Base-by-base conservation (phyloP, 2,329 filamentous ascomycete genomes). In the Colletotrichum cereale region DNA sequence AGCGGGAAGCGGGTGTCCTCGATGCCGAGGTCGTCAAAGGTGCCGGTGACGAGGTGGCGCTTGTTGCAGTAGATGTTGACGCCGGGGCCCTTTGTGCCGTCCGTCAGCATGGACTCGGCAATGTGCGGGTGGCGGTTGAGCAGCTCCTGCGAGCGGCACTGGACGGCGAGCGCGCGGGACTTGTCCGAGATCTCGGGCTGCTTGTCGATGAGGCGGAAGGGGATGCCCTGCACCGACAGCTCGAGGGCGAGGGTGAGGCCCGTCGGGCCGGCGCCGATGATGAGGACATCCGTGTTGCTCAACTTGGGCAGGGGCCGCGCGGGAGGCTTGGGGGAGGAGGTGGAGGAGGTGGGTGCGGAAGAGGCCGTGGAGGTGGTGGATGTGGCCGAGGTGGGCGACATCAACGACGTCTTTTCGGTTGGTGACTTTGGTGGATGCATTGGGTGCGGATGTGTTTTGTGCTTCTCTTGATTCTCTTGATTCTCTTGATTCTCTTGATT, bases 111-210 rank as follows among this genome's bases (percentile, higher is more conserved):
- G 3, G 77, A 76, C 14, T 82, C 77, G 10, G 80, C 76, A 40
- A 84, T 55, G 47, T 36, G 73, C 47, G 77, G 78, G 55, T 88
- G 81, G 48, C 86, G 85, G 57, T 81, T 81, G 61, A 88, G 82
- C 31, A 88, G 78, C 74, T 89, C 87, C 11, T 87, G 75, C 1
- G 83, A 86, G 11, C 86, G 83, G 16, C 85, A 79, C 67, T 88
- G 87, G 6, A 88, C 76, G 12, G 82, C 80, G 1, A 88, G 76
- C 11, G 79, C 86, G 72, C 79, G 83, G 72, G 81, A 83, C 67
- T 82, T 80, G 61, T 81, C 77, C 16, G 79, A 82, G 16, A 79
- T 80, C 8, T 62, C 73, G 11, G 75, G 66, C 6, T 67, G 72
- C 58, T 79, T 78, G 70, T 85, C 82, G 64, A 85, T 75, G 71